Percentiles rank a stretch among this genome's conserved stretches.
phyloP scores from a whole-genome alignment of 495 filamentous ascomycete species.

The Aspergillus cavernicola region DNA sequence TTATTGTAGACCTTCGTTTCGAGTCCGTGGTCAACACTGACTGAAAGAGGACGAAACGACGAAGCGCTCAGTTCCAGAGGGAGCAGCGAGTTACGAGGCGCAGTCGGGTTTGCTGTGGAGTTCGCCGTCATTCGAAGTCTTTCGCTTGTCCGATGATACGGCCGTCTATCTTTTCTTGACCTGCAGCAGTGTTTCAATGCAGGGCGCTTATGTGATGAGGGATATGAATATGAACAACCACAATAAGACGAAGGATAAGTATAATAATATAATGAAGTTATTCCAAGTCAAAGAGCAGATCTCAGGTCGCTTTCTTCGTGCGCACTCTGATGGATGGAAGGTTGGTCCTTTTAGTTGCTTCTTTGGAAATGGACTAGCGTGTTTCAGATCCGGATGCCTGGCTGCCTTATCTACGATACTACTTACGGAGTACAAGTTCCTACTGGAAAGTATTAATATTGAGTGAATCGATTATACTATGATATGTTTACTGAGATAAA shows the following conservation, averaged over 20 bases:
- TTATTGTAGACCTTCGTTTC: not conserved
- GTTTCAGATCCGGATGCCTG: conserved; percentile 28
- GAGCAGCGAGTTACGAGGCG: conserved; percentile 26
- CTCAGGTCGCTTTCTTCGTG: not conserved
- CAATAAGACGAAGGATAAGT: not conserved
- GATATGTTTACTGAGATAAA: no score
- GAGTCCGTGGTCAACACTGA: not conserved
- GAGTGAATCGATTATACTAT: no score
- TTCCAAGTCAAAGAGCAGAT: not conserved
- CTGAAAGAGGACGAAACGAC: conserved; percentile 3
- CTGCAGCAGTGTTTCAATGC: conserved; percentile 8
- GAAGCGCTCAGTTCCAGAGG: conserved; percentile 25
- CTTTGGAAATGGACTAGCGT: conserved; percentile 28
- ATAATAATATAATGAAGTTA: conserved; percentile 1
- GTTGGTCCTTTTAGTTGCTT: not conserved
- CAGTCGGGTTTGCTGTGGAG: conserved; percentile 22
- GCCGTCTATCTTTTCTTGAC: not conserved
- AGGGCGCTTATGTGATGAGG: no score
- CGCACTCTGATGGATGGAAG: no score
- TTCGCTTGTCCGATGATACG: not conserved
- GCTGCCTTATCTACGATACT: not conserved
- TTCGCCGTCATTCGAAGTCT: conserved; percentile 9
- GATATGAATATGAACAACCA: not conserved
- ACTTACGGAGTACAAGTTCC: no score
- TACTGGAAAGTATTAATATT: no score